These are phyloP conservation scores for Ophiostoma novo-ulmi DNA, from an alignment of 2,329 filamentous ascomycete genomes.

Conservation along the genomic window DNA sequence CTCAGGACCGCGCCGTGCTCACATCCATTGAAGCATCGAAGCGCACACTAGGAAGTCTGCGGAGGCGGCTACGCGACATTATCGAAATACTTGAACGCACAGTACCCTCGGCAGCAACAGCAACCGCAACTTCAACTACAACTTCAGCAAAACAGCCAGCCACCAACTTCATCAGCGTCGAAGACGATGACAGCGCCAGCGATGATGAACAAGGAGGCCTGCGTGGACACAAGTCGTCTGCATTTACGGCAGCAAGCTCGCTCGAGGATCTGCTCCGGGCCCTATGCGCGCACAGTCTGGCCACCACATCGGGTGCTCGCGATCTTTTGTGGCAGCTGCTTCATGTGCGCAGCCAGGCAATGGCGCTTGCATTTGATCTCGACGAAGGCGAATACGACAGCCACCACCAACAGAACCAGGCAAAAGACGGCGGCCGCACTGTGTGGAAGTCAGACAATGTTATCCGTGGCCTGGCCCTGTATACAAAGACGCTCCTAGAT, in stretches of 20 bases:
- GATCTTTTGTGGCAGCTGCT: constrained; percentile 78
- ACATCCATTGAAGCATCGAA: constrained; percentile 54
- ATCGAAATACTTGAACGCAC: constrained; percentile 49
- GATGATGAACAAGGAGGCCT: background rate
- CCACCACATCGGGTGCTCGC: constrained; percentile 70
- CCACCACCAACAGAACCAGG: background rate
- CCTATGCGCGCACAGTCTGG: constrained; percentile 75
- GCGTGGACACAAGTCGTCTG: background rate
- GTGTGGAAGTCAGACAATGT: constrained; percentile 44
- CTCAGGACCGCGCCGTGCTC: constrained; percentile 33
- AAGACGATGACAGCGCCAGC: constrained; percentile 3
- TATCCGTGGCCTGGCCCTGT: constrained; percentile 63
- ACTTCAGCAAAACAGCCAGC: background rate
- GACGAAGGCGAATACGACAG: constrained; percentile 37
- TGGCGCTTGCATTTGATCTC: constrained; percentile 56
- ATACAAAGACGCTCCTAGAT: constrained; percentile 62
- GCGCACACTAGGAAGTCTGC: constrained; percentile 57
- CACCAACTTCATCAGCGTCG: background rate
- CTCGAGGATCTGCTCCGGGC: constrained; percentile 60
- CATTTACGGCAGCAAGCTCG: background rate
- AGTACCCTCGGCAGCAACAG: constrained; percentile 13
- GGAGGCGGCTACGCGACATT: constrained; percentile 59
- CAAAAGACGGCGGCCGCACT: constrained; percentile 31
- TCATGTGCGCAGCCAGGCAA: constrained; percentile 62
- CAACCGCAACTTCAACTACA: background rate